These are phyloP conservation scores for Calvatia gigantea DNA, from an alignment of 768 basidiomycete species.

Conservation along the genomic window DNA sequence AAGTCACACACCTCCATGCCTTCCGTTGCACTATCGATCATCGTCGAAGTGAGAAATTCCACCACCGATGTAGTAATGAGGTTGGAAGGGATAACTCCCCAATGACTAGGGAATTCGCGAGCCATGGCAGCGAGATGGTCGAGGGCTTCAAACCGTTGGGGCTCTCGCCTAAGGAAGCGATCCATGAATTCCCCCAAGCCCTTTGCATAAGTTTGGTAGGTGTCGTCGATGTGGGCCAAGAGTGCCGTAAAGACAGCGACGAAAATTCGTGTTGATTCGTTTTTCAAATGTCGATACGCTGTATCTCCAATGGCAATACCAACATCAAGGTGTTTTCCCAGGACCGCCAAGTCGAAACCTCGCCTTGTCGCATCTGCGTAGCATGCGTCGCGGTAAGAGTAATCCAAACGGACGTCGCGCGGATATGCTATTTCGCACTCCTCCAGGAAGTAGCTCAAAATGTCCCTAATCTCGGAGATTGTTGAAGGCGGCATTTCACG, in stretches of 20 bases:
- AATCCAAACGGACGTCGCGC: neutral
- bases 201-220: neutral
- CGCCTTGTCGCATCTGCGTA: neutral
- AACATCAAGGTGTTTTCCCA: neutral
- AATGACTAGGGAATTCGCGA: neutral
- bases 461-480: no score
- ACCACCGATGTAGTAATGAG: neutral
- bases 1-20: neutral
- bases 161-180: neutral
- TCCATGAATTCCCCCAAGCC: neutral
- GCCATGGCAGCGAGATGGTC: neutral
- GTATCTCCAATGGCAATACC: conserved; percentile 1
- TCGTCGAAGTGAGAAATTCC: neutral
- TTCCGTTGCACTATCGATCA: neutral
- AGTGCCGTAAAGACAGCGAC: neutral
- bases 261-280: neutral
- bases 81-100: neutral
- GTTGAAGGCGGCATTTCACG: no score
- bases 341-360: neutral
- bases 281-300: neutral
- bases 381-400: neutral
- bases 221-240: neutral
- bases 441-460: neutral
- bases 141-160: neutral
- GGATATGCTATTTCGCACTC: neutral